These are phyloP conservation scores for Lactifluus piperatus DNA, from an alignment of 768 basidiomycete species.

Conservation along the genomic window DNA sequence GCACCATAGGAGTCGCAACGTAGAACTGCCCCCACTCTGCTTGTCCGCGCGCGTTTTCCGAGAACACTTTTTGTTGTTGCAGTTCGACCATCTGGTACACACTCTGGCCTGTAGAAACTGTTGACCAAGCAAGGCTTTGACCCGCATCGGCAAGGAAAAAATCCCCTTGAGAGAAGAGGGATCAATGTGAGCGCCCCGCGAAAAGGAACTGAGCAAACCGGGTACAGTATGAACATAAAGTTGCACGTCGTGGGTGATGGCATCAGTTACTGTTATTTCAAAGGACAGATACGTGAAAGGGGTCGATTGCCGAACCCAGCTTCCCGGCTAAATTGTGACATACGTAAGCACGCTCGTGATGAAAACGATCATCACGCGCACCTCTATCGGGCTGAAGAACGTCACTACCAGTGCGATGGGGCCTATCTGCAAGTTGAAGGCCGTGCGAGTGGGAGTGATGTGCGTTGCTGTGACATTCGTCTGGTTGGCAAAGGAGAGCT, in stretches of 20 bases:
- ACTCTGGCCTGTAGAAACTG: neutral
- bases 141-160: neutral
- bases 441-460: conserved; percentile 12
- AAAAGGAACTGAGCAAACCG: conserved; percentile 18
- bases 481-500: neutral
- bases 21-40: conserved; percentile 14
- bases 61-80: neutral
- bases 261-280: conserved; percentile 22
- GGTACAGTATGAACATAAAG: conserved; percentile 27
- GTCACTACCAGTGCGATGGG: neutral
- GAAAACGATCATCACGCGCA: neutral
- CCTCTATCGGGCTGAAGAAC: conserved; percentile 17
- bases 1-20: conserved; percentile 4
- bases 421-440: conserved; percentile 1
- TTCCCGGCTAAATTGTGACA: neutral
- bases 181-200: neutral
- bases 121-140: neutral
- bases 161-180: neutral
- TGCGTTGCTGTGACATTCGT: neutral
- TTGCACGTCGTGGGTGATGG: conserved; percentile 23
- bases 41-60: neutral
- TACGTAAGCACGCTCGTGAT: neutral
- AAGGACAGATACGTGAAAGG: conserved; percentile 28
- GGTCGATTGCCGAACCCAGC: conserved; percentile 24
- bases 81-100: conserved; percentile 1